A percentile compares a stretch with the other conserved stretches of the same genome.
Conservation (phyloP, 148 eudicot species). For the Hydrangea macrophylla region DNA sequence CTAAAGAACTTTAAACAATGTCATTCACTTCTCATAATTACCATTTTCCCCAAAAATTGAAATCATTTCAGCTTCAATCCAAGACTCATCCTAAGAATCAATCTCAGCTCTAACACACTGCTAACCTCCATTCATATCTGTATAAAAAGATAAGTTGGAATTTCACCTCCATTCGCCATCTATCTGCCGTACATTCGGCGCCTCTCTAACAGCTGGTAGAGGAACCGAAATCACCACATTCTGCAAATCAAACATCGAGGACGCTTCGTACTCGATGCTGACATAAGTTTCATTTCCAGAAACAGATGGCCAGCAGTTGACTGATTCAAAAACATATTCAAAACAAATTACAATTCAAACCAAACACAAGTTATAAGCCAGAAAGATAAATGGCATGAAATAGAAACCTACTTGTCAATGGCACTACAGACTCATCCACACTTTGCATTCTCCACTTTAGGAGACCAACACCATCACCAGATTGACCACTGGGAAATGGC, state of each 20-base stretch:
- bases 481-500: conserved; percentile 79
- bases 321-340: conserved; percentile 32
- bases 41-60: not conserved
- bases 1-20: not conserved
- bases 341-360: not conserved
- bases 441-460: conserved; percentile 97
- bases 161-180: conserved; percentile 97
- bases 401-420: conserved; percentile 71
- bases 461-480: conserved; percentile 88
- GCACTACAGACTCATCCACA: conserved; percentile 80
- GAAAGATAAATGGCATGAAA: conserved; percentile 1
- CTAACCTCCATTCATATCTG: not conserved
- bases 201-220: conserved; percentile 94
- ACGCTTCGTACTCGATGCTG: conserved; percentile 91
- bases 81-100: not conserved
- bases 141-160: not conserved
- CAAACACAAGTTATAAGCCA: not conserved
- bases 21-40: not conserved
- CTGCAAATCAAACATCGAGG: conserved; percentile 79
- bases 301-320: conserved; percentile 98
- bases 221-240: conserved; percentile 96
- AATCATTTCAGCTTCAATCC: not conserved
- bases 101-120: not conserved
- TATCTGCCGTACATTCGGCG: conserved; percentile 80
- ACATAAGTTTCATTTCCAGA: conserved; percentile 94